Evolutionary conservation across 129 eudicot genomes (phyloP).

Genomic region (Oenanthe sinensis): DNA sequence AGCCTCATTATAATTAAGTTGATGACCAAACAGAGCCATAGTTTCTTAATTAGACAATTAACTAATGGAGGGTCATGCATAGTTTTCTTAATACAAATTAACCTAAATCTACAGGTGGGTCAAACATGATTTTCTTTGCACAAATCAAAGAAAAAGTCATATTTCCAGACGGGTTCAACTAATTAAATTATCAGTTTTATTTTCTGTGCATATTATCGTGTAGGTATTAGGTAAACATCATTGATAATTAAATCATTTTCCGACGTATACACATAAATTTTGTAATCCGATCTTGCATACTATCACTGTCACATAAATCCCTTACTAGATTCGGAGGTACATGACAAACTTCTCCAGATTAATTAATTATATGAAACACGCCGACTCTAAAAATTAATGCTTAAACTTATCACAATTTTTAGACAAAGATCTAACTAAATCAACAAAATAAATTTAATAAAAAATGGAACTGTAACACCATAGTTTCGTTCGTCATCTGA

Average conservation of each 20-base stretch:
- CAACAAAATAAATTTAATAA: background rate
- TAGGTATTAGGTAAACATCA: background rate
- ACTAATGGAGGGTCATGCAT: conserved; percentile 1
- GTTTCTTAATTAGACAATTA: background rate
- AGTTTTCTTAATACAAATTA: background rate
- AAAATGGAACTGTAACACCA: background rate
- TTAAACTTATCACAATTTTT: background rate
- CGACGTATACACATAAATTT: background rate
- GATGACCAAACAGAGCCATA: too few species aligned
- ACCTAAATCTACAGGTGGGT: background rate
- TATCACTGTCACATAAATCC: background rate
- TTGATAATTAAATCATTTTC: background rate
- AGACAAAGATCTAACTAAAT: background rate
- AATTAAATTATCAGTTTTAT: background rate
- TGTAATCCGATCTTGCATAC: background rate
- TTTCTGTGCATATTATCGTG: background rate
- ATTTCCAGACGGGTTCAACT: background rate
- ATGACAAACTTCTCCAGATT: background rate
- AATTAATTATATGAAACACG: background rate
- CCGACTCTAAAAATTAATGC: background rate
- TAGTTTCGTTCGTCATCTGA: background rate
- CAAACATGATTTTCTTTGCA: background rate
- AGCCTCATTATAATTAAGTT: too few species aligned
- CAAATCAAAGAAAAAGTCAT: background rate
- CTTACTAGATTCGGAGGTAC: background rate